Conservation (phyloP, 148 eudicot genomes). For the Dysphania ambrosioides region DNA sequence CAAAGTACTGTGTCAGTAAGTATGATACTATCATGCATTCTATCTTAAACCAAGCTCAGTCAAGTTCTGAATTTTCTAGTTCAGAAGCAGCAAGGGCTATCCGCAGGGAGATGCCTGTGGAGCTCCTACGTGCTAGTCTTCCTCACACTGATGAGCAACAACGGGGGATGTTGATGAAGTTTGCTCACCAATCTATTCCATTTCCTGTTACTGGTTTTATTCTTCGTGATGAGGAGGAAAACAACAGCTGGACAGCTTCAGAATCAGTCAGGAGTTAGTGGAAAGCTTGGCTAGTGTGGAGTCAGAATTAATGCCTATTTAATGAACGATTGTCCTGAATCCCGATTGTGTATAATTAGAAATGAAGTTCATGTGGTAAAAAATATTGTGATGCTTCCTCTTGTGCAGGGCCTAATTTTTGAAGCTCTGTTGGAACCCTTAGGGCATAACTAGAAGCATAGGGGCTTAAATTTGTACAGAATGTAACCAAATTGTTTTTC, state of each 20-base stretch:
- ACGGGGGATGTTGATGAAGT: constrained; percentile 61
- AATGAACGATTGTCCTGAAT: constrained; percentile 18
- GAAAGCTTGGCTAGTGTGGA: constrained; percentile 19
- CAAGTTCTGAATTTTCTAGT: constrained; percentile 39
- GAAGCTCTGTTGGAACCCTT: constrained; percentile 32
- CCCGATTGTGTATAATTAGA: constrained; percentile 29
- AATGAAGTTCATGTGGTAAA: constrained; percentile 3
- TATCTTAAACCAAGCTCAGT: constrained; percentile 38
- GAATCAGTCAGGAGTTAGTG: constrained; percentile 26
- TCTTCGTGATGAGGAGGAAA: constrained; percentile 31
- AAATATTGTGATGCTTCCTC: constrained; percentile 15
- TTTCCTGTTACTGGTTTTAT: constrained; percentile 22
- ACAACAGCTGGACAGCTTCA: constrained; percentile 19
- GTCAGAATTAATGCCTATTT: constrained; percentile 21
- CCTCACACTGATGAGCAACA: constrained; percentile 87
- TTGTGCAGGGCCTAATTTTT: constrained; percentile 33
- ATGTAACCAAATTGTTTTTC: constrained; percentile 11
- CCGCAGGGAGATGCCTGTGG: constrained; percentile 84
- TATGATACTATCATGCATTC: constrained; percentile 72
- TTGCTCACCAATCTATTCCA: constrained; percentile 67
- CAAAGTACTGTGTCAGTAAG: constrained; percentile 71
- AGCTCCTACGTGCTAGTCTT: constrained; percentile 84
- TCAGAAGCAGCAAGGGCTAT: constrained; percentile 72
- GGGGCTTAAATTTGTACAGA: constrained; percentile 29
- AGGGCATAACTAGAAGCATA: constrained; percentile 23